phyloP scores from a whole-genome alignment of 306 rosid genomes.

The Leucaena leucocephala region DNA sequence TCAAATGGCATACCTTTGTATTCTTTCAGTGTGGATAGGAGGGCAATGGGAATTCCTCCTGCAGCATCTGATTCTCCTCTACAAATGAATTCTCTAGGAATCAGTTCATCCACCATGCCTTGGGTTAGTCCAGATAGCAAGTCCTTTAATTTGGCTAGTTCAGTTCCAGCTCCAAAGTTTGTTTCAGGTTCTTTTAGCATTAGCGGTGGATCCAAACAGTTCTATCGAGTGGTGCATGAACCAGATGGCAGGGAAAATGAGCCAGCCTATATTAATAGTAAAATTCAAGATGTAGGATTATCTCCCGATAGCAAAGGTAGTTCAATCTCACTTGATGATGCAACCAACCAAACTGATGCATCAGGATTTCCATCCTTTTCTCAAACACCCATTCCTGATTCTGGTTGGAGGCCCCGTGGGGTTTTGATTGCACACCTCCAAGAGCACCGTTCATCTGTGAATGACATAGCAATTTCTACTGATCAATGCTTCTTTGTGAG shows the following conservation, averaged over 20 bases:
- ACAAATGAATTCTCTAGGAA: conserved; percentile 71
- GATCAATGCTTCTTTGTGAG: conserved; percentile 92
- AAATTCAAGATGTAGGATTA: conserved; percentile 72
- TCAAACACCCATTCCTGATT: conserved; percentile 71
- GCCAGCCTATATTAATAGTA: conserved; percentile 54
- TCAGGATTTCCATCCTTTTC: conserved; percentile 68
- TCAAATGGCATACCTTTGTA: conserved; percentile 93
- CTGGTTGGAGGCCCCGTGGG: conserved; percentile 98
- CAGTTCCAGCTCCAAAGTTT: conserved; percentile 92
- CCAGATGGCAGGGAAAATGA: conserved; percentile 94
- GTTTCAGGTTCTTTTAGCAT: conserved; percentile 85
- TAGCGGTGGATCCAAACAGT: conserved; percentile 83
- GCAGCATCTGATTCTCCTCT: conserved; percentile 79
- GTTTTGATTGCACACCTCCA: conserved; percentile 97
- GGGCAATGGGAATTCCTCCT: conserved; percentile 69
- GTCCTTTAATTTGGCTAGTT: conserved; percentile 84
- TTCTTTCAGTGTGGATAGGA: conserved; percentile 86
- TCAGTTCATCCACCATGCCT: conserved; percentile 88
- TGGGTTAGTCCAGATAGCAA: conserved; percentile 88
- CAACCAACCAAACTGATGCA: conserved; percentile 59
- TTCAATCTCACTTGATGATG: conserved; percentile 61
- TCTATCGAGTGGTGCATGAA: conserved; percentile 95
- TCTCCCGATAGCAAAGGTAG: conserved; percentile 60
- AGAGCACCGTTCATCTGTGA: conserved; percentile 93
- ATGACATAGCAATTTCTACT: conserved; percentile 84